phyloP scores from a whole-genome alignment of 352 stramenopile genomes.

The Phytophthora fragariae region DNA sequence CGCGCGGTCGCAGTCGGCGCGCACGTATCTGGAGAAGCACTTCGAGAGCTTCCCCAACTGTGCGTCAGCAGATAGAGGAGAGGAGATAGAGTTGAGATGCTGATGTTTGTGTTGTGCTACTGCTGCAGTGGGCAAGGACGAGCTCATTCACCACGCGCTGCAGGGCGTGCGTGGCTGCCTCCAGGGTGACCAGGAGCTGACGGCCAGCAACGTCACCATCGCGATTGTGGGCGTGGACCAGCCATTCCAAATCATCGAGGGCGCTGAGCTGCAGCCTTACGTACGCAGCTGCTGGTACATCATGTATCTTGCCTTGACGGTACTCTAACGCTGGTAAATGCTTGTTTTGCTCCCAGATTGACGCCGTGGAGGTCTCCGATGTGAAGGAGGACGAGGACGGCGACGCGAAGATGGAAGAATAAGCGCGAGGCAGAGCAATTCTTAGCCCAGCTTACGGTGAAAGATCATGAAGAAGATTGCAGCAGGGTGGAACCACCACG shows the following conservation, averaged over 20 bases:
- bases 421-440: slow-evolving; percentile 31
- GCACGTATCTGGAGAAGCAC: slow-evolving; percentile 99
- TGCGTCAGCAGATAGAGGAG: slow-evolving; percentile 44
- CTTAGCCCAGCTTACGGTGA: slow-evolving; percentile 9
- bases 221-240: slow-evolving; percentile 95
- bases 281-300: slow-evolving; percentile 52
- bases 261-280: slow-evolving; percentile 94
- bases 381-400: slow-evolving; percentile 81
- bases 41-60: slow-evolving; percentile 93
- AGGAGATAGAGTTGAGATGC: not conserved
- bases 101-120: slow-evolving; percentile 1
- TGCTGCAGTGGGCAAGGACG: slow-evolving; percentile 87
- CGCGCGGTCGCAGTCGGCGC: slow-evolving; percentile 95
- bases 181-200: slow-evolving; percentile 96
- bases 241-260: slow-evolving; percentile 95
- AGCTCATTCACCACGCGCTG: slow-evolving; percentile 98
- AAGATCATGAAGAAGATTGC: slow-evolving; percentile 12
- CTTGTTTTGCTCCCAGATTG: slow-evolving; percentile 59
- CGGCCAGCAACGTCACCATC: slow-evolving; percentile 92
- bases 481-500: not conserved
- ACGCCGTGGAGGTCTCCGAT: slow-evolving; percentile 87
- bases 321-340: slow-evolving; percentile 4
- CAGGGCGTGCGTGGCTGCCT: slow-evolving; percentile 96
- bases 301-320: not conserved
- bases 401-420: slow-evolving; percentile 87